Evolutionary conservation across 116 monocot species (phyloP).

Genomic region (Phalaenopsis hybrid): DNA sequence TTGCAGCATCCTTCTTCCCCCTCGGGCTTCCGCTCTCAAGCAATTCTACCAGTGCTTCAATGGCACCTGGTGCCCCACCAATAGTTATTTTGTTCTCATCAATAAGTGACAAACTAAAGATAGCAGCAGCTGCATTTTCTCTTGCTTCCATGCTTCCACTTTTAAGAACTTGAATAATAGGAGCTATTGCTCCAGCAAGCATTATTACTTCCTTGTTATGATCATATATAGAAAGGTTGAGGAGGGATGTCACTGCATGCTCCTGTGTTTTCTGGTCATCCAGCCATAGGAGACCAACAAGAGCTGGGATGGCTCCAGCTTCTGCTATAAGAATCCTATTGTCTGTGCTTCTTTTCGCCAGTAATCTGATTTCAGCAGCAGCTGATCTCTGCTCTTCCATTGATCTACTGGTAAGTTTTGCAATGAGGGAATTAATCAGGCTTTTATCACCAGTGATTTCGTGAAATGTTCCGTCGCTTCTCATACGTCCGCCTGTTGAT

Average conservation of each 20-base stretch:
- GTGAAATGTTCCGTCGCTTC: slow-evolving; percentile 26
- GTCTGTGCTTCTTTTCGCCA: slow-evolving; percentile 62
- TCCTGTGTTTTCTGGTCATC: slow-evolving; percentile 49
- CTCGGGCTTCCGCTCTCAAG: slow-evolving; percentile 37
- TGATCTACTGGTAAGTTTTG: slow-evolving; percentile 30
- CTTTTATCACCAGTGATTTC: slow-evolving; percentile 20
- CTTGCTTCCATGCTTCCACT: slow-evolving; percentile 61
- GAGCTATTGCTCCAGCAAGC: slow-evolving; percentile 48
- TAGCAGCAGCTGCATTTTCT: slow-evolving; percentile 68
- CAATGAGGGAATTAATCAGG: slow-evolving; percentile 37
- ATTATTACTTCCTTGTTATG: slow-evolving; percentile 54
- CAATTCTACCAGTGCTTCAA: slow-evolving; percentile 45
- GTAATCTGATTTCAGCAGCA: slow-evolving; percentile 62
- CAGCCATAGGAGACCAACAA: slow-evolving; percentile 35
- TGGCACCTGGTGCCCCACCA: slow-evolving; percentile 46
- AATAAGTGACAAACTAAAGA: slow-evolving; percentile 56
- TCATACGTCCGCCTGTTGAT: slow-evolving; percentile 13
- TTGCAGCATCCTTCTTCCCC: slow-evolving; percentile 65
- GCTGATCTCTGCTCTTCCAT: slow-evolving; percentile 47
- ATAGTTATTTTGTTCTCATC: slow-evolving; percentile 69
- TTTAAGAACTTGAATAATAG: slow-evolving; percentile 38
- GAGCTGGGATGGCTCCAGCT: slow-evolving; percentile 72
- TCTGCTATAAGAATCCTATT: slow-evolving; percentile 71
- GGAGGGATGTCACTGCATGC: slow-evolving; percentile 50
- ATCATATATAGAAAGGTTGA: slow-evolving; percentile 63